Evolutionary conservation across 345 rosid species (phyloP).

Genomic region (Eutrema heterophyllum): DNA sequence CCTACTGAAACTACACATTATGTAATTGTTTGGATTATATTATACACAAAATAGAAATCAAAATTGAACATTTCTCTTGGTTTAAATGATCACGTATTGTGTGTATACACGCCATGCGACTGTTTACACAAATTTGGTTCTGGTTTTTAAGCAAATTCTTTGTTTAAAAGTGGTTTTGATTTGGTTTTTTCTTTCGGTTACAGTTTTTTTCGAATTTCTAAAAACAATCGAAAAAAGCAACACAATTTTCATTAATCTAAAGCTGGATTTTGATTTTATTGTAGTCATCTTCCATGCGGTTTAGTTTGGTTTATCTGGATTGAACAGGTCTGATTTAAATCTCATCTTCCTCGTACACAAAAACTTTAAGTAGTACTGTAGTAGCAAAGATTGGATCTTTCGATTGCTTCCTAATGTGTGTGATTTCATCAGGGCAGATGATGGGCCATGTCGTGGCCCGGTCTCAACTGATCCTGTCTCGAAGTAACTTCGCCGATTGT

Average conservation of each 20-base stretch:
- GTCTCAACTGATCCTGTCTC: slow-evolving; percentile 14
- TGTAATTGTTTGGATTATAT: slow-evolving; percentile 5
- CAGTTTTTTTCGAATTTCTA: neutral
- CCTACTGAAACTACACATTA: neutral
- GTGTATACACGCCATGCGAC: neutral
- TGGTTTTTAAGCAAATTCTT: neutral
- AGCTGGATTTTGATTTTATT: neutral
- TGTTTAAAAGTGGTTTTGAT: no score
- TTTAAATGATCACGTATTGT: neutral
- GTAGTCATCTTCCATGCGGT: neutral
- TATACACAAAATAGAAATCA: neutral
- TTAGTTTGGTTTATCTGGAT: neutral
- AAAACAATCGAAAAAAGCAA: neutral
- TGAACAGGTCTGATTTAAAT: neutral
- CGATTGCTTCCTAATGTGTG: neutral
- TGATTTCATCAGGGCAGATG: slow-evolving; percentile 16
- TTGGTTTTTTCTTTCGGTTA: neutral
- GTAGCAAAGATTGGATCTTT: slow-evolving; percentile 7
- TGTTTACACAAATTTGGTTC: neutral
- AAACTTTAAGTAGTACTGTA: neutral
- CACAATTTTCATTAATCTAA: neutral
- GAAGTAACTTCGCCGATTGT: slow-evolving; percentile 1
- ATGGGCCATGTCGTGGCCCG: slow-evolving; percentile 35
- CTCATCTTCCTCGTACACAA: neutral
- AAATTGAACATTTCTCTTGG: neutral